A percentile compares a stretch with the other conserved stretches of the same genome.
Evolutionary conservation across 1,284 basidiomycete species (phyloP).

Genomic region (Microbotryomycetes sp.): DNA sequence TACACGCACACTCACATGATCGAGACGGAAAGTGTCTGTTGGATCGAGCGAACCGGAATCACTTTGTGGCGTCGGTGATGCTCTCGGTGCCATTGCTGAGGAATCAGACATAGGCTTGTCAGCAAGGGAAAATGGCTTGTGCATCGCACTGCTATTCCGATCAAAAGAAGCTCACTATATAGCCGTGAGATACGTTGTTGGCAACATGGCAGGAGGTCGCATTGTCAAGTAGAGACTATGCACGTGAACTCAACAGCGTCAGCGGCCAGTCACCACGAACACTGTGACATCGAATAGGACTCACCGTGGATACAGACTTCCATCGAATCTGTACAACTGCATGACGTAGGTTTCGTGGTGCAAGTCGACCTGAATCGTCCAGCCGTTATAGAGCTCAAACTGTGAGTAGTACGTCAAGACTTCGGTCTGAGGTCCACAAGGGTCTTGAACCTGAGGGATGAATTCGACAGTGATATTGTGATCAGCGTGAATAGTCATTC

Average conservation of each 20-base stretch:
- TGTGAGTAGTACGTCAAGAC: constrained; percentile 67
- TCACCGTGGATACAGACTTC: constrained; percentile 44
- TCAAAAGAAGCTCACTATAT: constrained; percentile 21
- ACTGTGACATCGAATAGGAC: not conserved
- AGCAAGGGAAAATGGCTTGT: not conserved
- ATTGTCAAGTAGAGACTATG: constrained; percentile 27
- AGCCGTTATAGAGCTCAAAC: constrained; percentile 49
- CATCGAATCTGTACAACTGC: constrained; percentile 60
- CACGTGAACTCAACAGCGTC: no score
- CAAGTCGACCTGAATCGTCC: constrained; percentile 57
- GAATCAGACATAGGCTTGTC: not conserved
- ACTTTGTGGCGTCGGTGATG: not conserved
- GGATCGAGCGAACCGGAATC: not conserved
- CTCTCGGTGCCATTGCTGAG: not conserved
- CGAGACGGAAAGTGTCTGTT: not conserved
- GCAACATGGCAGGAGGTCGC: constrained; percentile 33
- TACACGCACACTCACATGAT: no score
- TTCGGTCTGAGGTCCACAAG: constrained; percentile 76
- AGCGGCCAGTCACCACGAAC: not conserved
- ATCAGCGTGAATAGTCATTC: not conserved
- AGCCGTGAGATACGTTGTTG: constrained; percentile 22
- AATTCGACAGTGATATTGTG: constrained; percentile 57
- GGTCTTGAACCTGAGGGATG: constrained; percentile 76
- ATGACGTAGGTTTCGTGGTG: constrained; percentile 53
- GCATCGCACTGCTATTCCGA: no score